Evolutionary conservation across 2,329 filamentous ascomycete species (phyloP), one percentile per base, ranked within the genome.

Genomic region (Macrophomina tecta): DNA sequence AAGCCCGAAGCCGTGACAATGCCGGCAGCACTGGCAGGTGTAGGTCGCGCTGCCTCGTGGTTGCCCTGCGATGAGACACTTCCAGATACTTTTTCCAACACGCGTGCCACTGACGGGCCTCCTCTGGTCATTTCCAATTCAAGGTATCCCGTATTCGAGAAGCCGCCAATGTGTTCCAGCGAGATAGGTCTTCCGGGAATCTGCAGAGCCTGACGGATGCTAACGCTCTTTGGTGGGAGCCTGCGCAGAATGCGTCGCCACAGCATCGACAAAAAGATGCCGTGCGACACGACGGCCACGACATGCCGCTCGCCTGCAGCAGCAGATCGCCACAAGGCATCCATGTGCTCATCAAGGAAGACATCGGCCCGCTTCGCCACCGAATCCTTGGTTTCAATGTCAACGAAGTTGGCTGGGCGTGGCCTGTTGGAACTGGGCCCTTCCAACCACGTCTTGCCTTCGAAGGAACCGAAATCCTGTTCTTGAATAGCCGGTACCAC

Each of bases 201-300:
- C 4, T 76, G 75, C 6, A 85, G 74, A 38, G 82, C 80, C 12
- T 81, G 73, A 5, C 76, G 77, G 32, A 87, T 71, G 1, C 74
- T 72, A 6, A 88, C 77, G 69, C 79, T 83, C 55, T 77, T 77
- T 12, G 77, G 73, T 2, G 81, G 78, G 67, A 92, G 85, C 3
- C 86, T 83, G 12, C 81, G 78, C 7, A 90, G 79, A 14, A 97
- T 76, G 12, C 84, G 82, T 65, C 85, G 84, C 84, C 91, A 89
- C 0, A 97, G 78, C 38, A 87, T 84, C 2, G 87, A 87, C 2
- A 97, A 84, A 48, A 97, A 88, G 68, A 97, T 89, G 16, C 94
- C 93, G 73, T 97, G 94, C 1, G 93, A 90, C 3, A 97, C 90
- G 14, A 97, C 80, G 1, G 88, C 89, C 12, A 93, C 80, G 2